These are phyloP conservation scores for Botrytis tulipae DNA, from an alignment of 2,329 filamentous ascomycete species.

Conservation along the genomic window DNA sequence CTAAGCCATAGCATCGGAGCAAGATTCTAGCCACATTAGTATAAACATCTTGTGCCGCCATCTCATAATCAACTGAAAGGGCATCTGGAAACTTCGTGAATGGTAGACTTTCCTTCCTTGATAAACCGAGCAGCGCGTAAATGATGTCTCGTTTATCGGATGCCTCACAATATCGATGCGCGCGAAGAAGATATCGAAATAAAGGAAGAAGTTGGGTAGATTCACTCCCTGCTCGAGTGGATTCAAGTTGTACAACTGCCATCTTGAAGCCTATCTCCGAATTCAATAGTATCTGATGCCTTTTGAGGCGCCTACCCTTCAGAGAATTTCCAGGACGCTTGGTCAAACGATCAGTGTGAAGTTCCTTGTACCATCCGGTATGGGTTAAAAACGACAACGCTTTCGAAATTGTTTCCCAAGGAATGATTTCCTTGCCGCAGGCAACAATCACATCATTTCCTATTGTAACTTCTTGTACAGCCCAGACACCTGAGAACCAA, in stretches of 20 bases:
- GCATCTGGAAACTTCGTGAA: slow-evolving; percentile 5
- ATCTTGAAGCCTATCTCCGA: slow-evolving; percentile 6
- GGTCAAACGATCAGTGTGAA: not conserved
- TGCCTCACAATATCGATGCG: slow-evolving; percentile 2
- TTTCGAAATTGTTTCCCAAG: slow-evolving; percentile 7
- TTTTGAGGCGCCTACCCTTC: not conserved
- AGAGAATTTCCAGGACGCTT: not conserved
- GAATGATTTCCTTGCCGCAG: not conserved
- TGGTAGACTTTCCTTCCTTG: not conserved
- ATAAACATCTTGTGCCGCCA: not conserved
- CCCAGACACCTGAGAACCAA: slow-evolving; percentile 14
- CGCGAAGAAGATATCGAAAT: slow-evolving; percentile 9
- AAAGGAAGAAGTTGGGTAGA: slow-evolving; percentile 1
- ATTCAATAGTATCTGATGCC: not conserved
- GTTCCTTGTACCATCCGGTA: slow-evolving; percentile 1
- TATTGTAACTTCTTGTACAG: slow-evolving; percentile 7
- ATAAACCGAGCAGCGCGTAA: not conserved
- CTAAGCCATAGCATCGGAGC: slow-evolving; percentile 11
- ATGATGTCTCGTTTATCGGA: slow-evolving; percentile 15
- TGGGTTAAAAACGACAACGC: slow-evolving; percentile 5
- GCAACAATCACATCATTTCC: slow-evolving; percentile 2
- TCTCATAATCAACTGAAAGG: not conserved
- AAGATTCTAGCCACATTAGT: not conserved
- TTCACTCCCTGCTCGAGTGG: not conserved
- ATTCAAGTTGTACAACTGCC: slow-evolving; percentile 14